A percentile compares a stretch with the other conserved stretches of the same genome.
Evolutionary conservation across 139 green algal species (phyloP).

Genomic region (Edaphochlamys debaryana): DNA sequence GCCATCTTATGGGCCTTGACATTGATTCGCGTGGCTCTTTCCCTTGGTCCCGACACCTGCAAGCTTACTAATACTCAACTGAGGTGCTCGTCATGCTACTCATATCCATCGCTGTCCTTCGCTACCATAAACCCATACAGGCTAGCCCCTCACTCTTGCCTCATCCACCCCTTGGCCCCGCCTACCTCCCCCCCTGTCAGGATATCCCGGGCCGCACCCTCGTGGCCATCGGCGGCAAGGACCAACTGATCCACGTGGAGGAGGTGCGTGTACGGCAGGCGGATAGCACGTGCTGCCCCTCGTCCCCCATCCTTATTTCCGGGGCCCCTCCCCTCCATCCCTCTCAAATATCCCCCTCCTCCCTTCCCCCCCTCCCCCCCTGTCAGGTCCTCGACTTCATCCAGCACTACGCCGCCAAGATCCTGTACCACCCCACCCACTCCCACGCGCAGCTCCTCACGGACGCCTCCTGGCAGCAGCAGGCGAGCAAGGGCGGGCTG

Average conservation of each 20-base stretch:
- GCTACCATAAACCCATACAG: too few species aligned
- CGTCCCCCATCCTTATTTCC: too few species aligned
- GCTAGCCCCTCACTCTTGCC: too few species aligned
- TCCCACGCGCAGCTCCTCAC: slow-evolving; percentile 22
- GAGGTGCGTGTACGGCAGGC: slow-evolving; percentile 27
- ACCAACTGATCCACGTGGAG: slow-evolving; percentile 63
- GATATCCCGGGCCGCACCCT: slow-evolving; percentile 49
- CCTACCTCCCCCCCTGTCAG: background rate
- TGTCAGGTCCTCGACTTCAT: slow-evolving; percentile 40
- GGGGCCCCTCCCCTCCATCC: background rate
- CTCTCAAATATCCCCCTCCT: background rate
- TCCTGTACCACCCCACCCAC: slow-evolving; percentile 39
- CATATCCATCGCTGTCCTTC: too few species aligned
- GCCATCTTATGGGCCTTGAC: too few species aligned
- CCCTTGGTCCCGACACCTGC: too few species aligned
- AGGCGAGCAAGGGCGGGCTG: background rate
- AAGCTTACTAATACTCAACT: too few species aligned
- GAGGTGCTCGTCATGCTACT: too few species aligned
- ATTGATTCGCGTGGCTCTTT: too few species aligned
- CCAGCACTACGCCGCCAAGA: slow-evolving; percentile 45
- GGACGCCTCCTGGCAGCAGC: slow-evolving; percentile 29
- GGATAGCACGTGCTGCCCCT: too few species aligned
- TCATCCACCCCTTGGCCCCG: too few species aligned
- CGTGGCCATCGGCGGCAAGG: slow-evolving; percentile 54
- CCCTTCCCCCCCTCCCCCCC: background rate